Evolutionary conservation across 106 monocot genomes (phyloP).

Genomic region (Gastrodia elata): DNA sequence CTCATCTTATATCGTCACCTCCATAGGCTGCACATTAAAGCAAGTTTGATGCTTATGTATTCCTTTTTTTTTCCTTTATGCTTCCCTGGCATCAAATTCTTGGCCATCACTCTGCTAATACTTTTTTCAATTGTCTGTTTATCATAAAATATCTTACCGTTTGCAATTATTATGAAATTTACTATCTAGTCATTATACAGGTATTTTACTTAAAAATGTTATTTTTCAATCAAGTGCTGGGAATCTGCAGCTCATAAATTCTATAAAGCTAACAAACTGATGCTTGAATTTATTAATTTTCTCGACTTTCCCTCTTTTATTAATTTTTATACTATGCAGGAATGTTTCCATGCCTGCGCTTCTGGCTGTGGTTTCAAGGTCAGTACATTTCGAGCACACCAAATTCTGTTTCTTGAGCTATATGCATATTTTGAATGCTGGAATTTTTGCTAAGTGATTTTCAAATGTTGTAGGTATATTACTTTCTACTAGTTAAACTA

Average conservation of each 20-base stretch:
- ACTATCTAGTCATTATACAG: not conserved
- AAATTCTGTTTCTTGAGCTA: not conserved
- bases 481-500: not conserved
- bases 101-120: not conserved
- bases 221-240: not conserved
- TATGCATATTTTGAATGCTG: constrained; percentile 1
- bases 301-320: not conserved
- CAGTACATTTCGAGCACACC: constrained; percentile 9
- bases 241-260: not conserved
- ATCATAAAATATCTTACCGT: not conserved
- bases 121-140: constrained; percentile 1
- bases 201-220: not conserved
- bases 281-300: not conserved
- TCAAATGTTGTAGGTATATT: not conserved
- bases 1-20: not conserved
- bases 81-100: not conserved
- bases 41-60: not conserved
- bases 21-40: not conserved
- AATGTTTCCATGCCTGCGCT: constrained; percentile 90
- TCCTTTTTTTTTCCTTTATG: not conserved
- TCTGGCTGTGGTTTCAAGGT: constrained; percentile 95
- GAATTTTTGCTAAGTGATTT: not conserved
- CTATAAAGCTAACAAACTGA: not conserved
- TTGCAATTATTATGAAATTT: too few relatives aligned
- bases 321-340: constrained; percentile 36